Percentiles rank a stretch among this genome's conserved stretches.
Conservation (phyloP, 768 basidiomycete genomes). For the Serendipita sp. region DNA sequence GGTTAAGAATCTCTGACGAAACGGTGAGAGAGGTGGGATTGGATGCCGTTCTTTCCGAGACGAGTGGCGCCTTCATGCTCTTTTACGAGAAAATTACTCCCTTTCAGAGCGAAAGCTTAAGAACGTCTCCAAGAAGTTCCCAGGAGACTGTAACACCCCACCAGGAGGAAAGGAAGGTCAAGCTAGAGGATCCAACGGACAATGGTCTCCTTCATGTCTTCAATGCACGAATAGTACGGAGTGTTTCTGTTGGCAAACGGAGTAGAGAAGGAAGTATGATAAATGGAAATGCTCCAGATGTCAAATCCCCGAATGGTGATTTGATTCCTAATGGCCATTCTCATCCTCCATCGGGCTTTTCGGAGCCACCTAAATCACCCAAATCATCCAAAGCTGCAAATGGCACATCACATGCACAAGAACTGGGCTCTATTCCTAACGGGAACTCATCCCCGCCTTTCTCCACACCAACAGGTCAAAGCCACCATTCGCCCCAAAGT, state of each 20-base stretch:
- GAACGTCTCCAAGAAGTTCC: conserved; percentile 30
- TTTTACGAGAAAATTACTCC: conserved; percentile 67
- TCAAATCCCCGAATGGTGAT: neutral
- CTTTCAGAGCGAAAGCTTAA: neutral
- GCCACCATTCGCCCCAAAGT: neutral
- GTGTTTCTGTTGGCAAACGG: neutral
- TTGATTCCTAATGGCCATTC: neutral
- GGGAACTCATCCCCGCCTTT: neutral
- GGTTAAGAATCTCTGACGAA: conserved; percentile 84
- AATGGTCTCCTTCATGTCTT: neutral
- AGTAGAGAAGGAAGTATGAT: conserved; percentile 5
- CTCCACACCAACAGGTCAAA: neutral
- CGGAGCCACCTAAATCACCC: neutral
- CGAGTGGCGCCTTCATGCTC: conserved; percentile 71
- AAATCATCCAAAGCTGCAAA: neutral
- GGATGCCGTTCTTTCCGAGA: conserved; percentile 56
- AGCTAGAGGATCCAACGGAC: conserved; percentile 23
- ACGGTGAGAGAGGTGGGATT: conserved; percentile 60
- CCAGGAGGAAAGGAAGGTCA: conserved; percentile 11
- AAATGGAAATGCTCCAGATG: neutral
- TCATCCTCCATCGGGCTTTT: neutral
- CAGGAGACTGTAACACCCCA: conserved; percentile 38
- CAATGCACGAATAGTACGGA: conserved; percentile 1
- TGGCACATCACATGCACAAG: neutral
- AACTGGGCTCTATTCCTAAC: too few species aligned